Conservation (phyloP, 2,329 filamentous ascomycete species). For the Diaporthe ampelina region DNA sequence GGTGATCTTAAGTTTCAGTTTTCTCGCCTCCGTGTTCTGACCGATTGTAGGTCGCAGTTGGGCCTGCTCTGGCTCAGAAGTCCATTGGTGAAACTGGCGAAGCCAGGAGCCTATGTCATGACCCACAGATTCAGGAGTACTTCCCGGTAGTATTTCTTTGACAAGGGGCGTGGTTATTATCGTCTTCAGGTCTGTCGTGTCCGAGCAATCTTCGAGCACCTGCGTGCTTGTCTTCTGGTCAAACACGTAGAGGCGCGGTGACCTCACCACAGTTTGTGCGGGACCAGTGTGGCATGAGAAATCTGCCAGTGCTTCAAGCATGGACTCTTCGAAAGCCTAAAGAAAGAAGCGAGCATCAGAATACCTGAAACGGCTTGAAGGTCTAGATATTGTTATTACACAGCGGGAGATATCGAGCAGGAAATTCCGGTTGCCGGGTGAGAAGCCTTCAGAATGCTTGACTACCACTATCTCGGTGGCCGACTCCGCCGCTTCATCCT, state of each 20-base stretch:
- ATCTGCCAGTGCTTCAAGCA: slow-evolving; percentile 47
- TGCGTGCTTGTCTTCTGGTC: slow-evolving; percentile 51
- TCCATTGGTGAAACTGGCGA: slow-evolving; percentile 54
- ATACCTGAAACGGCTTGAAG: neutral
- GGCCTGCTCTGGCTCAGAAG: slow-evolving; percentile 43
- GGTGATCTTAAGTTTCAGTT: slow-evolving; percentile 55
- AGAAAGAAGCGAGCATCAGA: neutral
- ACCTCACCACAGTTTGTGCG: slow-evolving; percentile 45
- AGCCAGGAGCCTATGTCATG: slow-evolving; percentile 51
- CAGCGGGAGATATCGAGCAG: slow-evolving; percentile 52
- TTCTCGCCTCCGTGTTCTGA: slow-evolving; percentile 52
- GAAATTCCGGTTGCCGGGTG: slow-evolving; percentile 52
- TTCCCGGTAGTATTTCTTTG: slow-evolving; percentile 38
- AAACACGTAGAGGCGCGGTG: slow-evolving; percentile 53
- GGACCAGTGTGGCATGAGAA: slow-evolving; percentile 40
- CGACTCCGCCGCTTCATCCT: slow-evolving; percentile 22
- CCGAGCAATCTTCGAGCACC: slow-evolving; percentile 53
- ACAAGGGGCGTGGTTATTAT: slow-evolving; percentile 46
- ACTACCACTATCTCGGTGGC: slow-evolving; percentile 51
- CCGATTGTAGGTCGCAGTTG: slow-evolving; percentile 43
- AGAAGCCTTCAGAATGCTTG: slow-evolving; percentile 53
- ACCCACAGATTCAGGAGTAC: slow-evolving; percentile 48
- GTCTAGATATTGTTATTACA: slow-evolving; percentile 43
- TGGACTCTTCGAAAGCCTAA: slow-evolving; percentile 49
- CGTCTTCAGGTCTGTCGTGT: slow-evolving; percentile 51